Evolutionary conservation across 2,329 filamentous ascomycete species (phyloP).

Genomic region (Pseudonectria buxi): DNA sequence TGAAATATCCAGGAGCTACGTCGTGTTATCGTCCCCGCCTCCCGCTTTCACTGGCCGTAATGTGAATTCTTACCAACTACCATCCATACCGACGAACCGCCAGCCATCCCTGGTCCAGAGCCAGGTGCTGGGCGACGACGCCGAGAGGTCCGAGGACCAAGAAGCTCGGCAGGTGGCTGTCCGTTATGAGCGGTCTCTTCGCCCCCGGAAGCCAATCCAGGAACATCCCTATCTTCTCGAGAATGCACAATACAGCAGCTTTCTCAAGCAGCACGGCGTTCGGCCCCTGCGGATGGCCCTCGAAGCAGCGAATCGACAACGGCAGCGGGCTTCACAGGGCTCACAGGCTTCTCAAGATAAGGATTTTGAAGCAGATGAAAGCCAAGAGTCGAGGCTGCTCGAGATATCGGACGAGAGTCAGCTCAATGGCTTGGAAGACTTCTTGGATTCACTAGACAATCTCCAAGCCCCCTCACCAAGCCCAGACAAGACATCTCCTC

Average conservation of each 20-base stretch:
- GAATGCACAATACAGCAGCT: constrained; percentile 45
- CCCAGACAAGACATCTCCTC: constrained; percentile 22
- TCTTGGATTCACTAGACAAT: constrained; percentile 12
- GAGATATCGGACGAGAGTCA: constrained; percentile 32
- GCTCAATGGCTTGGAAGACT: constrained; percentile 10
- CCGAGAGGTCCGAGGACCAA: constrained; percentile 17
- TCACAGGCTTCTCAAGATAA: constrained; percentile 38
- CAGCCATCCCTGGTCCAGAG: constrained; percentile 7
- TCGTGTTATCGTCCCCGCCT: constrained; percentile 28
- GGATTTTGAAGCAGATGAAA: constrained; percentile 44
- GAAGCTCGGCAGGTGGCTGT: constrained; percentile 21
- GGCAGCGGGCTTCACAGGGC: constrained; percentile 41
- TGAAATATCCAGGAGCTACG: constrained; percentile 32
- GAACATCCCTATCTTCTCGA: constrained; percentile 54
- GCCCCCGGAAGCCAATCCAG: constrained; percentile 54
- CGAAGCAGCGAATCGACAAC: constrained; percentile 18
- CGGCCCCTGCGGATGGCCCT: constrained; percentile 41
- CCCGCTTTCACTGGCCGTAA: constrained; percentile 15
- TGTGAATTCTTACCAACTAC: neutral
- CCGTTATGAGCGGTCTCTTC: constrained; percentile 42
- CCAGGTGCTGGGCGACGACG: constrained; percentile 9
- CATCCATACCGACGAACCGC: neutral
- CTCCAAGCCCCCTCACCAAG: constrained; percentile 23
- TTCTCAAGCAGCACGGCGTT: constrained; percentile 48
- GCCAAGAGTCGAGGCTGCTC: constrained; percentile 33